Conservation (phyloP, 1,139 yeast genomes). For the Fermentozyma sake region DNA sequence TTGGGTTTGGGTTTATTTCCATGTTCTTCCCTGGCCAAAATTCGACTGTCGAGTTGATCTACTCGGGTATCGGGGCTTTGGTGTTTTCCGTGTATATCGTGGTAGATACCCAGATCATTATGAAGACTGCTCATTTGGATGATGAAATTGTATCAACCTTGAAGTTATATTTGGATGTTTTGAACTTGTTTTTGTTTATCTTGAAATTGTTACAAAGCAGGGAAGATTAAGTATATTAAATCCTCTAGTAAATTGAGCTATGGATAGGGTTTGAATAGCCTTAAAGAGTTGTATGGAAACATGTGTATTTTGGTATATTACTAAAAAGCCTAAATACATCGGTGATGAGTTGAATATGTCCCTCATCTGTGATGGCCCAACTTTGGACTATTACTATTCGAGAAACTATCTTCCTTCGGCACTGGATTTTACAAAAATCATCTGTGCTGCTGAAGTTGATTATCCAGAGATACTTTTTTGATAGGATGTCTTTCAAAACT, state of each 20-base stretch:
- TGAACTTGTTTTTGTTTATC: slow-evolving; percentile 75
- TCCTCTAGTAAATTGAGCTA: no score
- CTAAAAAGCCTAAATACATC: slow-evolving; percentile 5
- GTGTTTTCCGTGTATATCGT: slow-evolving; percentile 70
- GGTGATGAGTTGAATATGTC: no score
- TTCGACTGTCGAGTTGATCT: slow-evolving; percentile 52
- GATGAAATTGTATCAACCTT: slow-evolving; percentile 83
- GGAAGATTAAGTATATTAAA: slow-evolving; percentile 24
- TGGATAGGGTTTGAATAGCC: no score
- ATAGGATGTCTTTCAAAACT: no score
- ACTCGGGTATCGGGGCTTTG: slow-evolving; percentile 70
- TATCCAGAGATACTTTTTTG: no score
- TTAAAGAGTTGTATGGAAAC: no score
- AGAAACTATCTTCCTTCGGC: no score
- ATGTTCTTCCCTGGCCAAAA: slow-evolving; percentile 61
- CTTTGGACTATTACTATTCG: no score
- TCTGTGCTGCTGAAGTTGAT: no score
- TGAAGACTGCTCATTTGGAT: slow-evolving; percentile 79
- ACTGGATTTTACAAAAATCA: no score
- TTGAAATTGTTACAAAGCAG: slow-evolving; percentile 60
- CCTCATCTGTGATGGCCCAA: no score
- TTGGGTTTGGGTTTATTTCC: slow-evolving; percentile 68
- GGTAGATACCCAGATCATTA: slow-evolving; percentile 77
- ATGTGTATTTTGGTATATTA: no score
- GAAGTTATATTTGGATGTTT: slow-evolving; percentile 70